Conservation (phyloP, 495 filamentous ascomycete genomes). For the Penicillium riverlandense region DNA sequence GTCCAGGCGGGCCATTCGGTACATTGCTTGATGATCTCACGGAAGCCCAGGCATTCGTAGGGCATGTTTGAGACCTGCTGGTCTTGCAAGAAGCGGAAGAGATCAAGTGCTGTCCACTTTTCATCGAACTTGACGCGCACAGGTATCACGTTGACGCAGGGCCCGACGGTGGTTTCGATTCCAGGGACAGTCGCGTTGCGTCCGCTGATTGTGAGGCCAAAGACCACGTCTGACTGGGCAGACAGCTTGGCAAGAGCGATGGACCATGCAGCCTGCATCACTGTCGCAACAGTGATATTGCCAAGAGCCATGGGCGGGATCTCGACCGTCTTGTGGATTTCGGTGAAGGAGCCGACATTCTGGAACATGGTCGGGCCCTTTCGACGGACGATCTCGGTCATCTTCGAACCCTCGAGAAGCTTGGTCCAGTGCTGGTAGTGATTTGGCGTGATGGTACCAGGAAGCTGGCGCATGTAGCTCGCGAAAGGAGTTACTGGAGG, state of each 20-base stretch:
- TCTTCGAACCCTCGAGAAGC: constrained; percentile 36
- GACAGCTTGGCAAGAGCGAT: constrained; percentile 45
- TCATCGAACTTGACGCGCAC: constrained; percentile 46
- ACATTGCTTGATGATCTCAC: constrained; percentile 52
- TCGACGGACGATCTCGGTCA: constrained; percentile 38
- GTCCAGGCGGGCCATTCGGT: constrained; percentile 51
- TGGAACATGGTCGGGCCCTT: constrained; percentile 31
- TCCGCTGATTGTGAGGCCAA: constrained; percentile 49
- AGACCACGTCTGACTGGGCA: constrained; percentile 44
- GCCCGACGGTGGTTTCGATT: constrained; percentile 47
- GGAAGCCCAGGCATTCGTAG: constrained; percentile 51
- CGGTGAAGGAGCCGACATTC: constrained; percentile 28
- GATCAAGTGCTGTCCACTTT: constrained; percentile 41
- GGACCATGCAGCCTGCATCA: constrained; percentile 53
- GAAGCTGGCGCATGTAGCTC: constrained; percentile 48
- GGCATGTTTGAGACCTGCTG: constrained; percentile 54
- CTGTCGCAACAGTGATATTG: constrained; percentile 47
- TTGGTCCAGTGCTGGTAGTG: constrained; percentile 47
- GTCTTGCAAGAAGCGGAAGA: constrained; percentile 49
- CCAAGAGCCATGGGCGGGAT: constrained; percentile 31
- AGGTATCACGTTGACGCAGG: constrained; percentile 55
- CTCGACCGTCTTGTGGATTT: constrained; percentile 32
- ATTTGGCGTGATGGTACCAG: constrained; percentile 35
- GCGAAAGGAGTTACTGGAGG: constrained; percentile 46
- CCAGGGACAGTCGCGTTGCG: constrained; percentile 48